Conservation (phyloP, 1,139 yeast species). For the Entelexis sorbosivorans region DNA sequence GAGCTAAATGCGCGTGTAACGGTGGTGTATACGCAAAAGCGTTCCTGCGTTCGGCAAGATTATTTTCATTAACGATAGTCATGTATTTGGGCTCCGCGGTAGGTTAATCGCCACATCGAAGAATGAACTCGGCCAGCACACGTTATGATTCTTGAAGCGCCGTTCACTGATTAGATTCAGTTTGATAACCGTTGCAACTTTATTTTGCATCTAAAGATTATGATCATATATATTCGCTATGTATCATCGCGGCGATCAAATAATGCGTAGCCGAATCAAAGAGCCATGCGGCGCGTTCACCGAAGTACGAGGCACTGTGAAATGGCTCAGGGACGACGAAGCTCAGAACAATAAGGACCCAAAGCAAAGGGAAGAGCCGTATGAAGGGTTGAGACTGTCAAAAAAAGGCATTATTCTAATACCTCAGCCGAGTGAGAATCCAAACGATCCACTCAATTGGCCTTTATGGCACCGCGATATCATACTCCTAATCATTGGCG, state of each 20-base stretch:
- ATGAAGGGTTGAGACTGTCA: constrained; percentile 35
- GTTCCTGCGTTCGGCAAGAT: too few relatives aligned
- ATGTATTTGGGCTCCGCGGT: too few relatives aligned
- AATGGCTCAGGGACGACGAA: not conserved
- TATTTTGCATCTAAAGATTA: not conserved
- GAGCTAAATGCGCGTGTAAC: not conserved
- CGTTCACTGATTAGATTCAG: not conserved
- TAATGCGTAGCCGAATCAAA: not conserved
- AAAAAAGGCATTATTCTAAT: constrained; percentile 46
- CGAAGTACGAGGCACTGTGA: not conserved
- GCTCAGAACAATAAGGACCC: not conserved
- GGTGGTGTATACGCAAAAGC: too few relatives aligned
- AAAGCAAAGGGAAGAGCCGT: not conserved
- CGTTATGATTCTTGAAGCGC: too few relatives aligned
- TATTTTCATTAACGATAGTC: too few relatives aligned
- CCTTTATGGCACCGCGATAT: constrained; percentile 49
- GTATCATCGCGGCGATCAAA: too few relatives aligned
- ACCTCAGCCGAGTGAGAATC: constrained; percentile 68
- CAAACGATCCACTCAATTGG: constrained; percentile 71
- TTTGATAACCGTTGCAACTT: not conserved
- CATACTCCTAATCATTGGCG: constrained; percentile 44
- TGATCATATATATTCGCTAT: too few relatives aligned
- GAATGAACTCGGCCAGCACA: too few relatives aligned
- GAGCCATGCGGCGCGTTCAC: constrained; percentile 2
- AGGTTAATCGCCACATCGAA: too few relatives aligned